Base-by-base conservation (phyloP, 2,329 filamentous ascomycete species). In the Paecilomyces fulvus region DNA sequence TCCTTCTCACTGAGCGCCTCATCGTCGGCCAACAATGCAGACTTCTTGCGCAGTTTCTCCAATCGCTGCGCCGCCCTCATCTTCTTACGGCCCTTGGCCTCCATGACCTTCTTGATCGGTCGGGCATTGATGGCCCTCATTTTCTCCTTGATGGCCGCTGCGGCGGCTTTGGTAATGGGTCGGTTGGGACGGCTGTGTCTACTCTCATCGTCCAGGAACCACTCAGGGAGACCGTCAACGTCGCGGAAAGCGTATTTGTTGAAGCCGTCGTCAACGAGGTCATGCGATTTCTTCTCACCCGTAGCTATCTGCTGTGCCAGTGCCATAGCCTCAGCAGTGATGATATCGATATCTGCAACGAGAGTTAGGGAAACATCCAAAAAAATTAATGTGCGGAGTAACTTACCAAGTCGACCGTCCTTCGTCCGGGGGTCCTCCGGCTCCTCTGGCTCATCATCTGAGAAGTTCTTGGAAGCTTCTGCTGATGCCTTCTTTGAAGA, bases 271-370 rank as follows among this genome's bases (percentile, higher is more conserved):
- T 99, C 95, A 50, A 92, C 77, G 4, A 96, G 77, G 64, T 96
- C 90, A 55, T 87, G 75, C 50, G 83, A 87, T 0, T 86, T 88
- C 72, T 87, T 92, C 69, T 92, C 82, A 49, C 92, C 92, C 0
- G 88, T 90, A 3, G 92, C 94, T 58, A 99, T 86, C 68, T 90
- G 84, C 62, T 97, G 94, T 0, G 94, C 95, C 14, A 99, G 81
- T 0, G 92, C 95, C 94, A 99, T 99, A 61, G 95, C 94, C 78
- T 99, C 94, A 4, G 91, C 94, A n/a, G 94, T 99, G 68, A 97
- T 95, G 67, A 99, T 97, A 71, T 97, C 91, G 74, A 99, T 95
- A 69, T 96, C 92, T 81, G 73, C 70, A 55, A 17, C 46, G 30
- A 43, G 52, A 55, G 61, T 69, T 63, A 68, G 65, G 50, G 56